Evolutionary conservation across 805 yeast genomes (phyloP), one percentile per base, ranked within the genome.

Genomic region (Yarrowia sp.): DNA sequence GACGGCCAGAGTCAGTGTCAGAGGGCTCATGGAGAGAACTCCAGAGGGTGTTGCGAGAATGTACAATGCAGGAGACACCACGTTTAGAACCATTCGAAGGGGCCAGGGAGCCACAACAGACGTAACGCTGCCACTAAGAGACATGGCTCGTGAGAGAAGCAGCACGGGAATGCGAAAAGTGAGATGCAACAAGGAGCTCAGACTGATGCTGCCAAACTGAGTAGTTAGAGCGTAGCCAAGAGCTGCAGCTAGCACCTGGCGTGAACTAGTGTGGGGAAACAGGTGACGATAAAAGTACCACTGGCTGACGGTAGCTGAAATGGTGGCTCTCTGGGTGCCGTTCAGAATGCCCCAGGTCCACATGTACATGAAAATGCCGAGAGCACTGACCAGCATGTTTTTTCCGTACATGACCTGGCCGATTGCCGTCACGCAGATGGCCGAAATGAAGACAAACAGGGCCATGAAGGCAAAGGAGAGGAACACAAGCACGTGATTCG

Each of bases 301-400:
- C 68, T 77, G 79, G 7, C 77, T 72, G 12, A 81, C 80, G 4
- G 79, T 72, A 8, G 77, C 75, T 1, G 82, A 71, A 7, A 80
- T 71, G 3, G 79, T 71, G 19, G 75, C 75, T n/a, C 80, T 74
- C 68, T 79, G 79, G 56, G 80, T 72, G 10, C 80, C 79, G 52
- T 77, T 72, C 14, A 81, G 70, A 22, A 81, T 77, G 2, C 80
- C 79, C 79, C 81, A 79, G 1, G 82, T 78, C 83, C 83, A 81
- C 49, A 81, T 70, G 70, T 78, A 80, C 77, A 79, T 74, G 65
- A 73, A 73, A 8, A 74, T 74, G 14, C 78, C 81, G 3, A 78
- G 72, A 4, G 67, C 67, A 8, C 45, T 38, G 14, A 61, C 67
- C 1, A 61, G 19, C 36, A 48, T 9, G 67, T 48, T 63, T 26